Evolutionary conservation across 306 rosid species (phyloP).

Genomic region (Vigna nakashimae): DNA sequence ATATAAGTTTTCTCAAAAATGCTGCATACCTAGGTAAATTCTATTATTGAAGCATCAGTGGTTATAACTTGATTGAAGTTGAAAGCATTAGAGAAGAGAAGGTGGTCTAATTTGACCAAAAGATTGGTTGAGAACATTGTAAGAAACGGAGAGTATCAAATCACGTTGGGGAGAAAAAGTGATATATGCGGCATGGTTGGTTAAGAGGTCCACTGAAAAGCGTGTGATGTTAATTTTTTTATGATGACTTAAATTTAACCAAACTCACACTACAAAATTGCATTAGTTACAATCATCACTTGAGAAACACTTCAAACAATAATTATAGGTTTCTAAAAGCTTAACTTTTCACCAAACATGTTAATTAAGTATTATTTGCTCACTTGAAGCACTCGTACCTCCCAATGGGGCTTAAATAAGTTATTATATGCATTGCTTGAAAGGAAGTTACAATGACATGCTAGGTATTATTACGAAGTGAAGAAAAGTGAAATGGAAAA

Average conservation of each 20-base stretch:
- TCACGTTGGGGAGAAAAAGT: conserved; percentile 38
- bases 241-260: conserved; percentile 43
- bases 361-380: not conserved
- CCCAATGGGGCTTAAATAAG: conserved; percentile 20
- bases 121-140: conserved; percentile 35
- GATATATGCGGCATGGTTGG: conserved; percentile 32
- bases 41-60: too few species aligned
- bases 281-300: conserved; percentile 41
- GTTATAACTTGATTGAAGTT: too few species aligned
- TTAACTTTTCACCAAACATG: conserved; percentile 9
- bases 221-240: conserved; percentile 16
- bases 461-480: conserved; percentile 35
- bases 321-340: conserved; percentile 15
- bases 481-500: conserved; percentile 36
- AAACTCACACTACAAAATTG: conserved; percentile 24
- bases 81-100: too few species aligned
- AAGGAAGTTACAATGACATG: conserved; percentile 28
- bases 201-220: conserved; percentile 44
- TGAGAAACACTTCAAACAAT: conserved; percentile 46
- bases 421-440: conserved; percentile 26
- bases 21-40: too few species aligned
- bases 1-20: too few species aligned
- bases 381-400: conserved; percentile 24
- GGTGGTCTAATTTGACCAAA: conserved; percentile 14
- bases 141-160: conserved; percentile 40